Evolutionary conservation across 164 flowering plant species (phyloP).

Genomic region (Vitis vinifera): ASM3070453v1 NC_081823.1:6750501-6751000

Average conservation of each 20-base stretch:
- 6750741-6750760: neutral
- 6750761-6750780: neutral
- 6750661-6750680: slow-evolving; percentile 85
- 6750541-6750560: slow-evolving; percentile 72
- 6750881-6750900: too few species aligned
- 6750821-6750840: neutral
- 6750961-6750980: too few species aligned
- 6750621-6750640: slow-evolving; percentile 99
- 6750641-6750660: slow-evolving; percentile 87
- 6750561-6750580: slow-evolving; percentile 80
- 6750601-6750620: slow-evolving; percentile 91
- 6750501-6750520: slow-evolving; percentile 55
- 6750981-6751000: too few species aligned
- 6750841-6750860: slow-evolving; percentile 1
- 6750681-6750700: slow-evolving; percentile 5
- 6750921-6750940: too few species aligned
- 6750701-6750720: neutral
- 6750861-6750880: too few species aligned
- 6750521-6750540: slow-evolving; percentile 72
- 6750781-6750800: neutral
- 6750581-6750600: slow-evolving; percentile 88
- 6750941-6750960: too few species aligned
- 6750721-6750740: too few species aligned
- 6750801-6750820: neutral
- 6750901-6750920: too few species aligned